Percentiles rank a stretch among this genome's conserved stretches.
Evolutionary conservation across 2,329 filamentous ascomycete genomes (phyloP).

Genomic region (Aquanectria penicillioides): DNA sequence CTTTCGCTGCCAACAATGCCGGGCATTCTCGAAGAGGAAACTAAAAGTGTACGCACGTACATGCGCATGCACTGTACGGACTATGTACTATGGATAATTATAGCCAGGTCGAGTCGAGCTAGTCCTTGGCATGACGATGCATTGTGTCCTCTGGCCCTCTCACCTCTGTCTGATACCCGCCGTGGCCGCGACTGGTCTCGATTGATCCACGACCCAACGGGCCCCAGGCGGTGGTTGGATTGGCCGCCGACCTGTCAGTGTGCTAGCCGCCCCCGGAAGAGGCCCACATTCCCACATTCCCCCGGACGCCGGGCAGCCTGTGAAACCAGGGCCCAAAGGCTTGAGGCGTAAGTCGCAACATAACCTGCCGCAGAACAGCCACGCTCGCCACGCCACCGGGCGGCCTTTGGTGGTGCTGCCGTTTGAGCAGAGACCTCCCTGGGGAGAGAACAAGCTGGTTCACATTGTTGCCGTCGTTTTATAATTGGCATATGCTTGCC

Average conservation of each 20-base stretch:
- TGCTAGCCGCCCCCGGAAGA: conserved; percentile 9
- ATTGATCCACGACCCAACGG: no score
- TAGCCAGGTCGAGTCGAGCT: no score
- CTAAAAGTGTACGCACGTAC: no score
- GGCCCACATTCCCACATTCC: conserved; percentile 27
- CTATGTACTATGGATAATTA: no score
- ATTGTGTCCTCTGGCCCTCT: no score
- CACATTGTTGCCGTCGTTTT: background rate
- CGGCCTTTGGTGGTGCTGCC: conserved; percentile 20
- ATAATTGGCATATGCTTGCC: background rate
- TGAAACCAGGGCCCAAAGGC: conserved; percentile 30
- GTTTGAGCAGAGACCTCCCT: conserved; percentile 5
- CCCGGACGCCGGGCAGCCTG: conserved; percentile 10
- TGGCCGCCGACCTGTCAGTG: background rate
- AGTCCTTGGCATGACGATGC: no score
- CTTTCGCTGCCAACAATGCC: no score
- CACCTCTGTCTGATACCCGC: no score
- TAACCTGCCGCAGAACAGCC: conserved; percentile 36
- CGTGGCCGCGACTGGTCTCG: no score
- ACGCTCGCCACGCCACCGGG: conserved; percentile 8
- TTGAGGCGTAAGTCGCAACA: conserved; percentile 26
- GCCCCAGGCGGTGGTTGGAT: background rate
- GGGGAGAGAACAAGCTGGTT: background rate
- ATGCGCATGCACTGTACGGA: no score
- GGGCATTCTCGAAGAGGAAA: no score